phyloP scores from a whole-genome alignment of 2,329 filamentous ascomycete genomes.

The Reticulascus tulasneorum region DNA sequence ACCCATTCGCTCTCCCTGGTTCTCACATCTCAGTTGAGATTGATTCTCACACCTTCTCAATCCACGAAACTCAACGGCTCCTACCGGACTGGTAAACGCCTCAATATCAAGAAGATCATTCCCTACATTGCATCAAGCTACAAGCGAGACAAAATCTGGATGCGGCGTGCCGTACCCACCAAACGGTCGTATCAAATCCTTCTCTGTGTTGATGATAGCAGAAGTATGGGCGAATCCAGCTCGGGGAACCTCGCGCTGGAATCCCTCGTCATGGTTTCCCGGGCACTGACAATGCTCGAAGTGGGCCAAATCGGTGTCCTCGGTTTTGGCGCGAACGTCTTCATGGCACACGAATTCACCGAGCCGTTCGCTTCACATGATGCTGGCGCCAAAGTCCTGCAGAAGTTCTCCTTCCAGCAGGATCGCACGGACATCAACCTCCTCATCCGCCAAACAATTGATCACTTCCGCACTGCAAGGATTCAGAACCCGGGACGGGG shows the following conservation, averaged over 20 bases:
- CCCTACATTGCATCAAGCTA: conserved; percentile 98
- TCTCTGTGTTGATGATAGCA: conserved; percentile 93
- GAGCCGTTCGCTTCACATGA: conserved; percentile 73
- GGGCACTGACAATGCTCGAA: conserved; percentile 86
- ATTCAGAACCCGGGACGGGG: conserved; percentile 49
- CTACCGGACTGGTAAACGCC: conserved; percentile 93
- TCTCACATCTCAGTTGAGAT: conserved; percentile 87
- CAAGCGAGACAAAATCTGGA: conserved; percentile 99
- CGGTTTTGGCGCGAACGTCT: conserved; percentile 80
- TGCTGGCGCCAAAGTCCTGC: conserved; percentile 77
- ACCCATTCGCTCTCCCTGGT: conserved; percentile 85
- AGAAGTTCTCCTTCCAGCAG: conserved; percentile 81
- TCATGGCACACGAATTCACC: conserved; percentile 81
- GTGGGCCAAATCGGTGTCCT: conserved; percentile 89
- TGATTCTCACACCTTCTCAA: conserved; percentile 91
- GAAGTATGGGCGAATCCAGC: conserved; percentile 81
- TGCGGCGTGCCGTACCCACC: conserved; percentile 84
- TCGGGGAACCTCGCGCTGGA: conserved; percentile 83
- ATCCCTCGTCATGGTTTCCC: conserved; percentile 86
- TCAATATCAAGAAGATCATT: conserved; percentile 99
- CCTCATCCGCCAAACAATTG: conserved; percentile 73
- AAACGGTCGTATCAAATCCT: conserved; percentile 97
- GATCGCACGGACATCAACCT: conserved; percentile 79
- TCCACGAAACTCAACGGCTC: conserved; percentile 95
- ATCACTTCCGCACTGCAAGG: conserved; percentile 75